Evolutionary conservation across 208 protist species (phyloP).

Genomic region (Leishmania gerbilli): DNA sequence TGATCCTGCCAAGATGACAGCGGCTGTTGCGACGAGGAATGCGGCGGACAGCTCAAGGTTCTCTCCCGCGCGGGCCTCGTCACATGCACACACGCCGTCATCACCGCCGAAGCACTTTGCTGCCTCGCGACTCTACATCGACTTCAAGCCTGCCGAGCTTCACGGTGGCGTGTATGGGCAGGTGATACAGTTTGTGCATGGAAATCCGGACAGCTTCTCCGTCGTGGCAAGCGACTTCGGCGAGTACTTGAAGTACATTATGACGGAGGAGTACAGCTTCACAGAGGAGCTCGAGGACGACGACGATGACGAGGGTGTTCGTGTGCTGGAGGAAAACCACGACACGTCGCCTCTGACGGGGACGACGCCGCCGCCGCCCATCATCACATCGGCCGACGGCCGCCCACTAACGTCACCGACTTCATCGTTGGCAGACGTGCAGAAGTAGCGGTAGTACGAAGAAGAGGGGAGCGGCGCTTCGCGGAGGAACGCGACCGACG

Average conservation of each 20-base stretch:
- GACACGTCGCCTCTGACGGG: not conserved
- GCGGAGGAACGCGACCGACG: not conserved
- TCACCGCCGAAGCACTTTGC: slow-evolving; percentile 16
- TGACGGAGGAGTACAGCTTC: slow-evolving; percentile 64
- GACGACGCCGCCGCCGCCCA: not conserved
- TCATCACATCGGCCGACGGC: not conserved
- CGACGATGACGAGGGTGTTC: slow-evolving; percentile 37
- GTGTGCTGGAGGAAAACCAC: not conserved
- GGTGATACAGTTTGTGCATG: slow-evolving; percentile 53
- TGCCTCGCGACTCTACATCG: slow-evolving; percentile 53
- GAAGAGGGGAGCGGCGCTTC: not conserved
- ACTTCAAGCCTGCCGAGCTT: slow-evolving; percentile 40
- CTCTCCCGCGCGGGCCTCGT: not conserved
- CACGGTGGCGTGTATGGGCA: slow-evolving; percentile 38
- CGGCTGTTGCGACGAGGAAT: slow-evolving; percentile 1
- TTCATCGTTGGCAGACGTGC: not conserved
- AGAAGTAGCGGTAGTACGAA: not conserved
- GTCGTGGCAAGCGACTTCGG: slow-evolving; percentile 62
- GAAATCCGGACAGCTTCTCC: slow-evolving; percentile 42
- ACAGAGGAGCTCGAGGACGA: slow-evolving; percentile 61
- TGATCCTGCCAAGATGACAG: slow-evolving; percentile 22
- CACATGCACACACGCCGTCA: not conserved
- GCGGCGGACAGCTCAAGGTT: not conserved
- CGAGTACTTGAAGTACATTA: slow-evolving; percentile 58
- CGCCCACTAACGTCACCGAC: not conserved